These are phyloP conservation scores for Akanthomyces lecanii DNA, from an alignment of 2,329 filamentous ascomycete species.

Conservation along the genomic window DNA sequence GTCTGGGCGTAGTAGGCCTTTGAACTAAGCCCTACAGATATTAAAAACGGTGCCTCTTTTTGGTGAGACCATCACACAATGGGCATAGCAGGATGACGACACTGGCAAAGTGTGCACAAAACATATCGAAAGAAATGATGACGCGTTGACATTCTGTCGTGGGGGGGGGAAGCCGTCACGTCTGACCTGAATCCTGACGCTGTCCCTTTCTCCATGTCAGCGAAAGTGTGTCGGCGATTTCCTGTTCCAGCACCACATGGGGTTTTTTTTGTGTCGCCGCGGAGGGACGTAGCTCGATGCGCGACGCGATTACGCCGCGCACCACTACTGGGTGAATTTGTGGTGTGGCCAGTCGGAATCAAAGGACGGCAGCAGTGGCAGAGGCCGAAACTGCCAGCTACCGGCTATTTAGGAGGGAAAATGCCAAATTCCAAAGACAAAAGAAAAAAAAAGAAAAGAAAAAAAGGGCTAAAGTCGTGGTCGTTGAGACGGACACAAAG, in stretches of 20 bases:
- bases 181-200: too few relatives aligned
- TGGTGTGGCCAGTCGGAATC: too few relatives aligned
- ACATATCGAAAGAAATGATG: neutral
- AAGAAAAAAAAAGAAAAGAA: neutral
- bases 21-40: slow-evolving; percentile 13
- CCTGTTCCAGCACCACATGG: too few relatives aligned
- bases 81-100: neutral
- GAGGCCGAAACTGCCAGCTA: too few relatives aligned
- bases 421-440: neutral
- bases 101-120: neutral
- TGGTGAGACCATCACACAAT: neutral
- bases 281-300: neutral
- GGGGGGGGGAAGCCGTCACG: too few relatives aligned
- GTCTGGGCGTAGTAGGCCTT: neutral
- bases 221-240: too few relatives aligned
- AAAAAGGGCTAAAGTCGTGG: neutral
- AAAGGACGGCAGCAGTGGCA: too few relatives aligned
- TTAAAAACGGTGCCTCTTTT: neutral
- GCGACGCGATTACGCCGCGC: too few relatives aligned
- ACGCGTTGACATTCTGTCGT: neutral
- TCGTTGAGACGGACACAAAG: neutral
- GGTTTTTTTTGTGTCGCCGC: too few relatives aligned
- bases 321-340: too few relatives aligned
- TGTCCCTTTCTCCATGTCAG: too few relatives aligned
- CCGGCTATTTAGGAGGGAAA: too few relatives aligned